Base-by-base conservation (phyloP, 148 eudicot genomes). In the Camellia sinensis region DNA sequence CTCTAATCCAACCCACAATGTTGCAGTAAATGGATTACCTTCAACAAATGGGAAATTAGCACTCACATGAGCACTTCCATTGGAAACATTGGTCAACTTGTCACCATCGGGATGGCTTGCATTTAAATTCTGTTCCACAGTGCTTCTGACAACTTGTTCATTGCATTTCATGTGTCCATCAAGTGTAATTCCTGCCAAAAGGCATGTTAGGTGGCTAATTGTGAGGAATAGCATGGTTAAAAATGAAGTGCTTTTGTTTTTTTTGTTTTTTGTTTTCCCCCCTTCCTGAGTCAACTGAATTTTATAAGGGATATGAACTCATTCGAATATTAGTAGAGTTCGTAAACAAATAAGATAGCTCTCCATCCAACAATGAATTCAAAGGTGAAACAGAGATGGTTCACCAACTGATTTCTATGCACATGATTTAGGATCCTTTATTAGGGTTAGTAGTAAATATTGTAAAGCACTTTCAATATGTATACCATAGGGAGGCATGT, bases 1-100 rank as follows among this genome's bases (percentile, higher is more conserved):
- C 88, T 93, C 98, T 74, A 71, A 80, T 56, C 99, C 99, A 83
- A 82, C 90, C 94, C 99, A 88, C 53, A 96, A 37, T 65, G 99
- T 90, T 12, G 95, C 97, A 79, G 91, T 85, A 80, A 96, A 96
- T 67, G 90, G 91, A 83, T 84, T 88, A 22, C 95, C 94, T 78
- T 92, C 94, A 67, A 71, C 80, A 83, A 93, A 96, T 19, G 97
- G 99, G 82, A 90, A 93, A 81, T 84, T 84, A 41, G 85, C 75
- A 79, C 87, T 84, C 80, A 78, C 88, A 78, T 86, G 87, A 71
- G 75, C 83, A 91, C 67, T 75, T 67, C 63, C 80, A 43, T 62
- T 57, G 50, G 95, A 86, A 57, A 50, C 84, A 82, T 89, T 85
- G 75, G 21, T 56, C 62, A 54, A 83, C 61, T 86, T 85, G 71